Evolutionary conservation across 2,329 filamentous ascomycete genomes (phyloP), one percentile per base, ranked within the genome.

Genomic region (Paramyrothecium roridum): DNA sequence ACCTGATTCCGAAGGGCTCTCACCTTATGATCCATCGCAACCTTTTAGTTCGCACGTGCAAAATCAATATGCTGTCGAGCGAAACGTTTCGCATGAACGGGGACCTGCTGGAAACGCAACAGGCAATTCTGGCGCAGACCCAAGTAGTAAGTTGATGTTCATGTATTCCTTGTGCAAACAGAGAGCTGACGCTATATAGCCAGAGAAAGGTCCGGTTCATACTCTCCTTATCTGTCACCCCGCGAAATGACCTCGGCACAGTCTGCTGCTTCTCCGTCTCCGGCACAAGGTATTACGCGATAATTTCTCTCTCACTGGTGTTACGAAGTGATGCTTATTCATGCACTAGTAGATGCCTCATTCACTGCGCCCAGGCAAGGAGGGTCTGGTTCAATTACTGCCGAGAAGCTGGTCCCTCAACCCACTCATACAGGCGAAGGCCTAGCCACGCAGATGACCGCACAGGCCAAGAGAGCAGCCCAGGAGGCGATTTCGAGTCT

Each of bases 401-500:
- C 26, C 10, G 26, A 30, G 26, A 30, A 30, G 26, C 10, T 30
- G 26, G 26, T 10, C 26, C 10, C 26, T 30, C 26, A 30, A 30
- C 10, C 26, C 4, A 30, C 26, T 30, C 26, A 30, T 30, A 10
- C 26, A 10, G 10, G 26, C 26, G 52, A 40, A 48, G 34, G 51
- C 33, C 34, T 50, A 22, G 21, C 46, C 12, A 37, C 54, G 16
- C 22, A 49, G 40, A 50, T 60, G 21, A 22, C 72, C 10, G 54
- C 69, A 4, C 76, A 80, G 52, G 78, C 75, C 33, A 81, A 76
- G 53, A 83, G 81, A 58, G 77, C 82, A 60, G 89, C 89, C 0
- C 82, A 86, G 64, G 82, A 83, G 22, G 87, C 89, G 3, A 84
- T 93, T 43, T 70, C 90, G 30, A 80, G 83, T 40, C 74, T 93